Conservation (phyloP, 164 flowering plant genomes). For the Chloranthus sessilifolius region DNA sequence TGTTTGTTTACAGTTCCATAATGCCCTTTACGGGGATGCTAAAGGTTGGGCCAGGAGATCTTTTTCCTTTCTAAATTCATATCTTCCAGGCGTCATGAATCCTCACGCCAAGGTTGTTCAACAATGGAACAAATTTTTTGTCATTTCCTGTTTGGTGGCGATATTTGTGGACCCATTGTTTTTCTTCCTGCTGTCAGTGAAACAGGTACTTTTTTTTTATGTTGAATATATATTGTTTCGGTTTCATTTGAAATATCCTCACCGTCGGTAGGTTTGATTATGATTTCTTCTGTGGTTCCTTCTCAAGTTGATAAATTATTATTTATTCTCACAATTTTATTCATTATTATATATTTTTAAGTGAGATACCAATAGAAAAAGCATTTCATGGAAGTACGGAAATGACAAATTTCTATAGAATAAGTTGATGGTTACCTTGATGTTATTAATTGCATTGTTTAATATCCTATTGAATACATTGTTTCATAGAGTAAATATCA, state of each 20-base stretch:
- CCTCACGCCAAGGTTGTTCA: constrained; percentile 79
- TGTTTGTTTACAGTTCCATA: constrained; percentile 53
- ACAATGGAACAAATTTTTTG: constrained; percentile 83
- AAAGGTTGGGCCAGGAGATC: constrained; percentile 72
- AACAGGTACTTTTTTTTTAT: constrained; percentile 38
- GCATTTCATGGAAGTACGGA: no score
- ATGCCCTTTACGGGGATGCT: constrained; percentile 70
- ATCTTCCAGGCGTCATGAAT: constrained; percentile 71
- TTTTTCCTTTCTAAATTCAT: constrained; percentile 27
- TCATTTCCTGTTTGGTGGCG: constrained; percentile 74
- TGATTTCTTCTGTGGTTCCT: neutral
- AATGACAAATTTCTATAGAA: no score
- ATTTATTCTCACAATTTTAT: neutral
- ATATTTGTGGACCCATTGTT: constrained; percentile 83
- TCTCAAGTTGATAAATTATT: neutral
- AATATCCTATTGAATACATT: no score
- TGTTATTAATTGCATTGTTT: no score
- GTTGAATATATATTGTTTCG: constrained; percentile 3
- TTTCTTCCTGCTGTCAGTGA: constrained; percentile 60
- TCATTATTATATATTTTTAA: no score
- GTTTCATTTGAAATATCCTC: neutral
- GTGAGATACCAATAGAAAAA: no score
- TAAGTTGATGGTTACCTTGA: no score
- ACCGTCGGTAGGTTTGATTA: neutral
- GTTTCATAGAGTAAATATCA: no score